Evolutionary conservation across 1,284 basidiomycete genomes (phyloP).

Genomic region (Ustilago vetiveriae): DNA sequence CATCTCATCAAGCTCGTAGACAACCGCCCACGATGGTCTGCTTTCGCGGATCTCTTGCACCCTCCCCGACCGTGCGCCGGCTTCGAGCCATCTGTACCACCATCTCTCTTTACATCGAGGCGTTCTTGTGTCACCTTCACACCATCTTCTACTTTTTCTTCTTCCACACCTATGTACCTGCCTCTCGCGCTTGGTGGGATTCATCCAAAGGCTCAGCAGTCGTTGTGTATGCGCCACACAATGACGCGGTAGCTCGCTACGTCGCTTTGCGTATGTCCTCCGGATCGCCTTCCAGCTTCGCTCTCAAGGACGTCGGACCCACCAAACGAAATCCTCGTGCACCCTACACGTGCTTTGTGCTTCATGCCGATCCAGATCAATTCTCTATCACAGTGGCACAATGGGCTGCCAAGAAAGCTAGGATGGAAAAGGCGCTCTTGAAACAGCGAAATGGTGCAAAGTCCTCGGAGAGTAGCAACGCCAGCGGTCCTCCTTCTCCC

Average conservation of each 20-base stretch:
- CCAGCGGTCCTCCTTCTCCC: constrained; percentile 27
- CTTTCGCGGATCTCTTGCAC: constrained; percentile 34
- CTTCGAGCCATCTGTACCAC: constrained; percentile 34
- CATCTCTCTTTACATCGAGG: constrained; percentile 32
- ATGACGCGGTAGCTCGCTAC: constrained; percentile 42
- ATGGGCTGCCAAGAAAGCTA: constrained; percentile 49
- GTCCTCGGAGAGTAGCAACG: constrained; percentile 8
- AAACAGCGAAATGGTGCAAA: constrained; percentile 8
- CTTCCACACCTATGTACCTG: constrained; percentile 28
- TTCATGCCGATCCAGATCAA: constrained; percentile 40
- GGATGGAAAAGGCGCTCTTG: constrained; percentile 35
- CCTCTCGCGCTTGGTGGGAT: constrained; percentile 45
- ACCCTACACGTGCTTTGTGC: constrained; percentile 50
- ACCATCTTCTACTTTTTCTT: constrained; percentile 33
- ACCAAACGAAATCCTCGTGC: constrained; percentile 28
- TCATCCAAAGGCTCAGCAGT: constrained; percentile 39
- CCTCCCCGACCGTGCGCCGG: constrained; percentile 24
- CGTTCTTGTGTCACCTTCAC: constrained; percentile 28
- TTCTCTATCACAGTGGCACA: constrained; percentile 47
- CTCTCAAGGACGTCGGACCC: constrained; percentile 34
- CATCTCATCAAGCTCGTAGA: neutral
- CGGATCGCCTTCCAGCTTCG: constrained; percentile 42
- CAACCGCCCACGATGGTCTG: constrained; percentile 30
- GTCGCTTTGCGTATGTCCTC: constrained; percentile 42
- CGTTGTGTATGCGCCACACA: constrained; percentile 45